A percentile compares a stretch with the other conserved stretches of the same genome.
Evolutionary conservation across 1,139 yeast genomes (phyloP).

Genomic region (Geotrichum carabidarum): DNA sequence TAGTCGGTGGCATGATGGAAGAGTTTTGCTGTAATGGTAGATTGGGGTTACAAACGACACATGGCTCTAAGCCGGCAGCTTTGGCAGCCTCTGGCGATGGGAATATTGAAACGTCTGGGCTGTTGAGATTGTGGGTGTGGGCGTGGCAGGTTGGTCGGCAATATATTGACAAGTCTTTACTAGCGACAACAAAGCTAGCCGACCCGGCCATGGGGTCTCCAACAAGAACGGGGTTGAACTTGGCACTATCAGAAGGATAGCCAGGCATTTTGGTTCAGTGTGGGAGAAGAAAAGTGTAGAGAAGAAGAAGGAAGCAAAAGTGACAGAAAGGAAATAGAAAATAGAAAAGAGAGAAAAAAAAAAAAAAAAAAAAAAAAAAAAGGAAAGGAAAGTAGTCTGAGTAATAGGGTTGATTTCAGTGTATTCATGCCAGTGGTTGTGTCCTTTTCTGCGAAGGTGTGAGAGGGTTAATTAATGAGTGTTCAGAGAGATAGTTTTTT

Average conservation of each 20-base stretch:
- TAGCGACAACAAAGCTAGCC: constrained; percentile 9
- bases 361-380: constrained; percentile 1
- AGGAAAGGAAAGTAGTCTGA: not conserved
- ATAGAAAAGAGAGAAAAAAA: not conserved
- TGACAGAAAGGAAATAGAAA: not conserved
- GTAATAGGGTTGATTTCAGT: not conserved
- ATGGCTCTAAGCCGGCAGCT: constrained; percentile 46
- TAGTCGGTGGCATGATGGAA: constrained; percentile 51
- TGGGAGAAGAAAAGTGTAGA: not conserved
- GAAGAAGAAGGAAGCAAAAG: not conserved
- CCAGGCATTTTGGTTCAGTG: constrained; percentile 4
- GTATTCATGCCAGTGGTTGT: not conserved
- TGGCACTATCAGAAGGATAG: constrained; percentile 6
- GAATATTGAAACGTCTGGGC: constrained; percentile 6
- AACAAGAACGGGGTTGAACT: constrained; percentile 6
- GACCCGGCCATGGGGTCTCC: constrained; percentile 10
- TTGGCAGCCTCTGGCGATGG: constrained; percentile 36
- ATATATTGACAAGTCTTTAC: constrained; percentile 5
- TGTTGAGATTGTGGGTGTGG: constrained; percentile 3
- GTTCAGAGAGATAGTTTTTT: too few species aligned
- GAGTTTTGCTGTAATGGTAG: constrained; percentile 42
- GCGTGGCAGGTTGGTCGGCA: constrained; percentile 17
- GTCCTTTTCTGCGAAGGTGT: not conserved
- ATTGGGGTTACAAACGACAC: constrained; percentile 49
- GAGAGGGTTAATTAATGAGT: not conserved